phyloP scores from a whole-genome alignment of 257 asterid species.

The Orobanche coerulescens region DNA sequence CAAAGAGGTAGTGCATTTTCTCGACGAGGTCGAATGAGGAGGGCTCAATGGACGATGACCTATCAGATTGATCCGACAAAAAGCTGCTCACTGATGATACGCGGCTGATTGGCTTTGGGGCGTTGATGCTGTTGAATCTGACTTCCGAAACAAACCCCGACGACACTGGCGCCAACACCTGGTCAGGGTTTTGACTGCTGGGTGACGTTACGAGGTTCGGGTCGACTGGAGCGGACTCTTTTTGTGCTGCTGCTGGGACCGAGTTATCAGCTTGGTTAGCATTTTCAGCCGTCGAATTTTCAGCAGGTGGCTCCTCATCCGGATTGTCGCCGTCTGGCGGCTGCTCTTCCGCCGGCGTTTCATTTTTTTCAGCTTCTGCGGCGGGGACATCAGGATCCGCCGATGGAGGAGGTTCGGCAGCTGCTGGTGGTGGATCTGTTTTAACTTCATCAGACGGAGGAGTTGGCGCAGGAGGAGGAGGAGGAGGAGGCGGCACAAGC shows the following conservation, averaged over 20 bases:
- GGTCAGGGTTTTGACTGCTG: constrained; percentile 24
- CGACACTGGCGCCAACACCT: constrained; percentile 43
- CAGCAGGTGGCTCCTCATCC: constrained; percentile 14
- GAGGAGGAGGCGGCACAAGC: constrained; percentile 40
- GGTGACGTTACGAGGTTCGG: constrained; percentile 22
- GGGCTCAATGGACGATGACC: constrained; percentile 44
- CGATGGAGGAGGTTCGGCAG: constrained; percentile 12
- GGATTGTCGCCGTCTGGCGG: constrained; percentile 23
- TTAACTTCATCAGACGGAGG: constrained; percentile 32
- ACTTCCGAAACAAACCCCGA: constrained; percentile 34
- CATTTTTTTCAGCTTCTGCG: constrained; percentile 17
- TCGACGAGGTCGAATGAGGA: constrained; percentile 85
- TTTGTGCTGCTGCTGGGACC: background rate
- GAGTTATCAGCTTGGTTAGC: constrained; percentile 14
- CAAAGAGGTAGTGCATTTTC: constrained; percentile 77
- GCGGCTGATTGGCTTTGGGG: constrained; percentile 61
- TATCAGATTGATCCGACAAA: constrained; percentile 51
- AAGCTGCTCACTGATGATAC: constrained; percentile 72
- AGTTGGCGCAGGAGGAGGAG: constrained; percentile 29
- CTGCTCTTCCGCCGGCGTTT: constrained; percentile 17
- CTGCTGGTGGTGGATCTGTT: constrained; percentile 22
- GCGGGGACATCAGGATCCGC: constrained; percentile 15
- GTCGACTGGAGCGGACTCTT: constrained; percentile 7
- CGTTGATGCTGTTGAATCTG: constrained; percentile 35
- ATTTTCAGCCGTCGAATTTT: constrained; percentile 12